These are phyloP conservation scores for Aspergillus affinis DNA, from an alignment of 495 filamentous ascomycete genomes.

Conservation along the genomic window DNA sequence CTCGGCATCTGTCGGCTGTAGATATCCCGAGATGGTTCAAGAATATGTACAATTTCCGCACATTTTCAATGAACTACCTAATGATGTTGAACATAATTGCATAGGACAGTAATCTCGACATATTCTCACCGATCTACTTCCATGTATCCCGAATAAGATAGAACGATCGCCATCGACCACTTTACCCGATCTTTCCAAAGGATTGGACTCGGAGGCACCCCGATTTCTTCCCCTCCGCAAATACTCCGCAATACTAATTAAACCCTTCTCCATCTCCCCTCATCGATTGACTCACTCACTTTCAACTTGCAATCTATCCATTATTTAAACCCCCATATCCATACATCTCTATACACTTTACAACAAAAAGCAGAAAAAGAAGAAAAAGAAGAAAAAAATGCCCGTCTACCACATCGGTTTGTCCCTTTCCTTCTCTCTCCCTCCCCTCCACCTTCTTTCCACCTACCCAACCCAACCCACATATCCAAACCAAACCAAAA, in stretches of 20 bases:
- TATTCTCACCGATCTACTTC: no score
- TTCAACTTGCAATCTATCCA: background rate
- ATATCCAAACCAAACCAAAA: slow-evolving; percentile 6
- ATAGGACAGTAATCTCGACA: no score
- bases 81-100: no score
- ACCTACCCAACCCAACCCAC: background rate
- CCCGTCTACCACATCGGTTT: slow-evolving; percentile 27
- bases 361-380: no score
- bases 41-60: background rate
- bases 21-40: background rate
- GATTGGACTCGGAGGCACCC: slow-evolving; percentile 1
- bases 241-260: background rate
- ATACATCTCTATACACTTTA: no score
- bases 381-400: no score
- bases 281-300: background rate
- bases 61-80: no score
- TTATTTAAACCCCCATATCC: no score
- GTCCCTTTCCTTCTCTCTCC: background rate
- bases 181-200: background rate
- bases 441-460: background rate
- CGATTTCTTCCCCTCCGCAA: background rate
- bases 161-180: background rate
- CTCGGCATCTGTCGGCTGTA: background rate
- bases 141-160: no score
- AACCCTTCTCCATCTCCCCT: background rate